Evolutionary conservation across 805 yeast species (phyloP).

Genomic region (Grigorovia transvaalensis): DNA sequence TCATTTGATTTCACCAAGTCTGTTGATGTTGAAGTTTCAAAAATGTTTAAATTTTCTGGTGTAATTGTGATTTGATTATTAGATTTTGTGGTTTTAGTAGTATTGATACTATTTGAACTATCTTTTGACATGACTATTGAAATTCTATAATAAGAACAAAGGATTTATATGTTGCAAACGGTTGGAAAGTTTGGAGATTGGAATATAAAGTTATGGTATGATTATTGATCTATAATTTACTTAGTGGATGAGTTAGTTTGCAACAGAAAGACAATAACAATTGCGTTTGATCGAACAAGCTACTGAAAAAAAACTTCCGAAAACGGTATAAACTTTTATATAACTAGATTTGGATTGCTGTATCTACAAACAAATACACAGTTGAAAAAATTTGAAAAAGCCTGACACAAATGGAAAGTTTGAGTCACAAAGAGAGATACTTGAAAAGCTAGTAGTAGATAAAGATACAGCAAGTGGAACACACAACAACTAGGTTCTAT

Average conservation of each 20-base stretch:
- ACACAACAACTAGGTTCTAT: too few species aligned
- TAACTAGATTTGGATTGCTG: too few species aligned
- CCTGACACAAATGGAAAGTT: background rate
- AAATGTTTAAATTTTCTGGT: conserved; percentile 6
- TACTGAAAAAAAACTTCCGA: too few species aligned
- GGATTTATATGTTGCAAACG: background rate
- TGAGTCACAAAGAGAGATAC: too few species aligned
- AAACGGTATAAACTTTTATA: too few species aligned
- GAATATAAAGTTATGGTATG: background rate
- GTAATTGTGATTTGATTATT: conserved; percentile 2
- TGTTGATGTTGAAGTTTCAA: conserved; percentile 1
- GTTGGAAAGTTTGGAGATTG: background rate
- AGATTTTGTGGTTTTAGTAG: conserved; percentile 1
- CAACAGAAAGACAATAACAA: too few species aligned
- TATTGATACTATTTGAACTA: background rate
- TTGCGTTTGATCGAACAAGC: too few species aligned
- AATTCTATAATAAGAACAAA: background rate
- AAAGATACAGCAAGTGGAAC: too few species aligned
- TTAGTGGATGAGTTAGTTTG: too few species aligned
- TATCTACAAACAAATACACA: background rate
- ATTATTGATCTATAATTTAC: too few species aligned
- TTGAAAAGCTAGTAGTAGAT: background rate
- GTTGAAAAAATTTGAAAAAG: background rate
- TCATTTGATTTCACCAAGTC: background rate
- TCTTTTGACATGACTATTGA: conserved; percentile 3